Evolutionary conservation across 805 yeast species (phyloP).

Genomic region (Myxozyma mucilagina): DNA sequence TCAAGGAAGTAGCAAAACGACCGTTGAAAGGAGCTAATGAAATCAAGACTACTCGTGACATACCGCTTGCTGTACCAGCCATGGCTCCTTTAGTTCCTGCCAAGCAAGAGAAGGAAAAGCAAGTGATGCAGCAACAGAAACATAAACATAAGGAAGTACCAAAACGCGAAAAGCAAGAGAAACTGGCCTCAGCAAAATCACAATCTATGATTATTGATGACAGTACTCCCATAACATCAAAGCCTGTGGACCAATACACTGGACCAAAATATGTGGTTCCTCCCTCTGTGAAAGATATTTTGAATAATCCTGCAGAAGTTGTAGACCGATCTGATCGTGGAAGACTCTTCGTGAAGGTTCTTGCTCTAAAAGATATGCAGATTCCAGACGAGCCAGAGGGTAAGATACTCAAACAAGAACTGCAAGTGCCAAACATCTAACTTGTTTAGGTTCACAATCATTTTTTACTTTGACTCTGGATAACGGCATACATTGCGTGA

Average conservation of each 20-base stretch:
- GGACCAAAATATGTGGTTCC: neutral
- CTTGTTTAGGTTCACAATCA: slow-evolving; percentile 43
- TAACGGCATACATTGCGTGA: slow-evolving; percentile 77
- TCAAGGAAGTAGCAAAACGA: neutral
- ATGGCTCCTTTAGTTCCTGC: slow-evolving; percentile 7
- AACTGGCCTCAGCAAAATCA: too few species aligned
- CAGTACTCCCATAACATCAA: neutral
- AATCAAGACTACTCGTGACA: too few species aligned
- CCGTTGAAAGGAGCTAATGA: too few species aligned
- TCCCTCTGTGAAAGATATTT: neutral
- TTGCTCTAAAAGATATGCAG: slow-evolving; percentile 49
- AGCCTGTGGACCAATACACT: neutral
- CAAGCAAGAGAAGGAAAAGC: neutral
- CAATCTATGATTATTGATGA: slow-evolving; percentile 4
- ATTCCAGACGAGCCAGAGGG: slow-evolving; percentile 42
- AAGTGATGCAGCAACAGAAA: too few species aligned
- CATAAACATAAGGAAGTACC: too few species aligned
- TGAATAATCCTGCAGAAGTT: slow-evolving; percentile 1
- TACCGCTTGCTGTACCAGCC: too few species aligned
- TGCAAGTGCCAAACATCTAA: slow-evolving; percentile 33
- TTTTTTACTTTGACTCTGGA: slow-evolving; percentile 57
- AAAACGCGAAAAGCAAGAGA: too few species aligned
- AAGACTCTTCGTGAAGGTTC: slow-evolving; percentile 48
- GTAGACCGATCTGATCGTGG: slow-evolving; percentile 46
- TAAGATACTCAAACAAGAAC: neutral